phyloP scores from a whole-genome alignment of 805 yeast species.

The Cyberlindnera euphorbiae region DNA sequence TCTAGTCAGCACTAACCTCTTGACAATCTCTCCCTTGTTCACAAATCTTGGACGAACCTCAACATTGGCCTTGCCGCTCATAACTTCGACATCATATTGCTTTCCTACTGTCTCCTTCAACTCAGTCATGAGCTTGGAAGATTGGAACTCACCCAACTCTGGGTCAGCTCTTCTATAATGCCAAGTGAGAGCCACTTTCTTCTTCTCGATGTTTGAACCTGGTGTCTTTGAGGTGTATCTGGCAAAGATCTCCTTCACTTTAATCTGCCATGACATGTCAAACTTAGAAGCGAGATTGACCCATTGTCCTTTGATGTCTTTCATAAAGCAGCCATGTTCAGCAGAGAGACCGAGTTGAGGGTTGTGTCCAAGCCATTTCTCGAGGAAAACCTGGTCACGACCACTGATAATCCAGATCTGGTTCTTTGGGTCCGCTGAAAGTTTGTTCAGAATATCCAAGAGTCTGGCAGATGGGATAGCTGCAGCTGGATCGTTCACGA shows the following conservation, averaged over 20 bases:
- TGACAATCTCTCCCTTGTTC: conserved; percentile 95
- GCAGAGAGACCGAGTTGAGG: conserved; percentile 79
- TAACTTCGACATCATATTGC: conserved; percentile 82
- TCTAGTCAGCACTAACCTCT: conserved; percentile 60
- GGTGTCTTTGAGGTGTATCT: conserved; percentile 85
- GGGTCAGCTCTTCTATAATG: conserved; percentile 96
- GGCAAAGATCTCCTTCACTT: conserved; percentile 68
- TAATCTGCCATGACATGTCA: conserved; percentile 94
- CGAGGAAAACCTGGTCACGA: conserved; percentile 85
- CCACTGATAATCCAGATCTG: conserved; percentile 95
- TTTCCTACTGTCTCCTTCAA: conserved; percentile 54
- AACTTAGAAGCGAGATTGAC: conserved; percentile 72
- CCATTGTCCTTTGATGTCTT: conserved; percentile 72
- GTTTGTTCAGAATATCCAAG: conserved; percentile 48
- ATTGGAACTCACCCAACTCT: conserved; percentile 84
- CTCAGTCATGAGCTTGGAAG: conserved; percentile 63
- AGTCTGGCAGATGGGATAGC: conserved; percentile 87
- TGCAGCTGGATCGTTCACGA: conserved; percentile 95
- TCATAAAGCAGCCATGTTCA: conserved; percentile 96
- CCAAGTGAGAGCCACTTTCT: conserved; percentile 96
- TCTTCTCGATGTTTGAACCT: conserved; percentile 80
- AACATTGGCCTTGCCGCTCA: conserved; percentile 95
- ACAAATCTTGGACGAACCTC: conserved; percentile 96
- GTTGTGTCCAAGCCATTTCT: conserved; percentile 74
- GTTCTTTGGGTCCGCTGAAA: conserved; percentile 74